phyloP scores from a whole-genome alignment of 805 yeast species.

The Grigorovia jiainica region DNA sequence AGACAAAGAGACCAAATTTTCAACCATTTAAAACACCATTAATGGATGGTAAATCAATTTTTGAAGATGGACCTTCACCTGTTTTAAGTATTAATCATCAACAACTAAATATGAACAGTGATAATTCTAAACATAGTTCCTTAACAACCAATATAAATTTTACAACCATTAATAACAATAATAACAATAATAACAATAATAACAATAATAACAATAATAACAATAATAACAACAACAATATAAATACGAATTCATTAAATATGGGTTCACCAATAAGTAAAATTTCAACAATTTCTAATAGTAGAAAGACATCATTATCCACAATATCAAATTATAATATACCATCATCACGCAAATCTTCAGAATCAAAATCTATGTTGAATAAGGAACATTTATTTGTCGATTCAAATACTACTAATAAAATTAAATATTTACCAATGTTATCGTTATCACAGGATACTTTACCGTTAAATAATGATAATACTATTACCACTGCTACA shows the following conservation, averaged over 20 bases:
- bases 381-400: no score
- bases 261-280: slow-evolving; percentile 2
- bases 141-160: neutral
- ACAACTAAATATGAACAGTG: neutral
- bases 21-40: slow-evolving; percentile 22
- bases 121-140: neutral
- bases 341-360: slow-evolving; percentile 9
- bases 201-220: neutral
- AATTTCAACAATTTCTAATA: slow-evolving; percentile 16
- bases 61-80: slow-evolving; percentile 26
- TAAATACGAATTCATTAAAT: neutral
- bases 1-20: slow-evolving; percentile 14
- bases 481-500: no score
- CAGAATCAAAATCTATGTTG: slow-evolving; percentile 2
- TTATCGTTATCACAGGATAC: no score
- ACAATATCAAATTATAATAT: slow-evolving; percentile 12
- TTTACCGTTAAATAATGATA: no score
- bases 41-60: slow-evolving; percentile 15
- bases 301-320: slow-evolving; percentile 18
- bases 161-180: neutral
- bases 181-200: neutral
- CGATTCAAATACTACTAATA: neutral
- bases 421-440: no score
- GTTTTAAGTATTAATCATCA: slow-evolving; percentile 18
- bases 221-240: neutral